Conservation (phyloP, 2,329 filamentous ascomycete genomes). For the Alternaria infectoria region DNA sequence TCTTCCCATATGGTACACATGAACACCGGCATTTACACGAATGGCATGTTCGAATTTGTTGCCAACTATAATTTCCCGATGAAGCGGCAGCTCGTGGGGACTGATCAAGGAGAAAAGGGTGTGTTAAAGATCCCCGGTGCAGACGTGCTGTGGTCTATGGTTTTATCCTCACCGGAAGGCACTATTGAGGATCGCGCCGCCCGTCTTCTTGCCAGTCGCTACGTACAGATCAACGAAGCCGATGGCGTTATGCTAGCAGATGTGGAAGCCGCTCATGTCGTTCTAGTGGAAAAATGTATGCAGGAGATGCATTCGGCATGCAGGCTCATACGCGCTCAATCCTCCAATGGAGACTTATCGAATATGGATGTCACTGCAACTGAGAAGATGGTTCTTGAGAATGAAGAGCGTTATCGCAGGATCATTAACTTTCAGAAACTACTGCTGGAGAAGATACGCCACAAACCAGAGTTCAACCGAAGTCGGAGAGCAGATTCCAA, state of each 20-base stretch:
- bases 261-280: conserved; percentile 67
- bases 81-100: conserved; percentile 18
- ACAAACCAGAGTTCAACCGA: conserved; percentile 41
- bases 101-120: conserved; percentile 23
- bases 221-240: conserved; percentile 60
- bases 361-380: conserved; percentile 20
- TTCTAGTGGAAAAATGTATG: conserved; percentile 77
- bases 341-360: not conserved
- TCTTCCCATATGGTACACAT: conserved; percentile 64
- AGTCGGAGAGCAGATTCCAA: conserved; percentile 42
- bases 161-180: conserved; percentile 70
- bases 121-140: conserved; percentile 60
- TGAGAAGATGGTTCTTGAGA: conserved; percentile 34
- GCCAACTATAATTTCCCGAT: conserved; percentile 49
- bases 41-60: conserved; percentile 69
- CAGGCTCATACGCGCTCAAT: conserved; percentile 15
- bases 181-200: conserved; percentile 73
- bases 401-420: conserved; percentile 38
- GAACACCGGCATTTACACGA: conserved; percentile 64
- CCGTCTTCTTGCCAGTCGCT: conserved; percentile 74
- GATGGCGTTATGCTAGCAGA: conserved; percentile 53
- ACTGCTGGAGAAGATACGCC: conserved; percentile 40
- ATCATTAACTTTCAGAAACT: conserved; percentile 45
- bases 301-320: conserved; percentile 55
- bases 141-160: conserved; percentile 84